Conservation (phyloP, 2,329 filamentous ascomycete genomes). For the Diaporthe sp. region DNA sequence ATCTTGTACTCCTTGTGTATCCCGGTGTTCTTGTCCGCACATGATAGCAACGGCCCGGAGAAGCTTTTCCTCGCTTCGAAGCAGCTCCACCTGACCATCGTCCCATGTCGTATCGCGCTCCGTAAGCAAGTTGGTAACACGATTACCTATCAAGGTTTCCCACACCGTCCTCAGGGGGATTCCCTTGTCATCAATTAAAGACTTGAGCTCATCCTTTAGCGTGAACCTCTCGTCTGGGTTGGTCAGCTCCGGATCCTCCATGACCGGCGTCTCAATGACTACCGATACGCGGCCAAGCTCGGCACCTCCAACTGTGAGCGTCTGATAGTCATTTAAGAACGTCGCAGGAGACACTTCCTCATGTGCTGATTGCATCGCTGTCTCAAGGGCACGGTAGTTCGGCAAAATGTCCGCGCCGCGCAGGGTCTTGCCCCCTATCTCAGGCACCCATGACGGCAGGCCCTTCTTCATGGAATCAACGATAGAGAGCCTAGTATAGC, state of each 20-base stretch:
- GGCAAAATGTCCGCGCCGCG: background rate
- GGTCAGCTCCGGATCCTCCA: background rate
- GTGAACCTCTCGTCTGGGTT: background rate
- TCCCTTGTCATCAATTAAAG: background rate
- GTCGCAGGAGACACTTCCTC: background rate
- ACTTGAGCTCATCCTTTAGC: slow-evolving; percentile 1
- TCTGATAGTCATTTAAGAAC: slow-evolving; percentile 13
- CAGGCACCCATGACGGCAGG: slow-evolving; percentile 26
- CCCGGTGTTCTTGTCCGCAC: background rate
- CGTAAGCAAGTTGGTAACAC: background rate
- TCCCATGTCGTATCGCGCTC: background rate
- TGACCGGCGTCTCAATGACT: background rate
- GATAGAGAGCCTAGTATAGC: background rate
- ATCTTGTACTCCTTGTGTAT: background rate
- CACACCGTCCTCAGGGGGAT: background rate
- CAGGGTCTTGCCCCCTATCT: background rate
- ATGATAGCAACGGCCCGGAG: background rate
- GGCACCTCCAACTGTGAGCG: slow-evolving; percentile 6
- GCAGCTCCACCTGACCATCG: background rate
- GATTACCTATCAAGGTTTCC: slow-evolving; percentile 4
- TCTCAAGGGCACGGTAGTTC: background rate
- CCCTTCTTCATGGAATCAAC: background rate
- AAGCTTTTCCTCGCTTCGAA: background rate
- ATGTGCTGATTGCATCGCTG: background rate
- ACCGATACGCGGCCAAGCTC: slow-evolving; percentile 1